phyloP scores from a whole-genome alignment of 2,329 filamentous ascomycete genomes.

The Botryotinia convoluta region DNA sequence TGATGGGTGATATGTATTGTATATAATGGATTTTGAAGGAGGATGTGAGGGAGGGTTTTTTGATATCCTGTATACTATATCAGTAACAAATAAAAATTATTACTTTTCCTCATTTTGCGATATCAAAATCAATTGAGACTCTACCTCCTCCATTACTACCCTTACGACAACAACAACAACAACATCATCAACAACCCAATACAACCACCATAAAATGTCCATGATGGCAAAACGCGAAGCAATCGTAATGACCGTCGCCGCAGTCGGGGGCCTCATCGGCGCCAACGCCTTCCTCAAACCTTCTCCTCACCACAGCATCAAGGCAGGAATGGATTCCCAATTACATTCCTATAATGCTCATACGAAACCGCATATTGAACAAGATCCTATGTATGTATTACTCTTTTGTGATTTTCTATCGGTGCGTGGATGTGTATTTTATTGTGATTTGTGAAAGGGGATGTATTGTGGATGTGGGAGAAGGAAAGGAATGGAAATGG shows the following conservation, averaged over 20 bases:
- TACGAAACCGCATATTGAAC: slow-evolving; percentile 7
- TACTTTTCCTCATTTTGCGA: not conserved
- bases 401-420: not conserved
- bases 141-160: not conserved
- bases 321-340: slow-evolving; percentile 10
- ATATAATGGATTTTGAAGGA: not conserved
- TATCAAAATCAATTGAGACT: not conserved
- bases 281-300: slow-evolving; percentile 14
- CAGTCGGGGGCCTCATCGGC: slow-evolving; percentile 13
- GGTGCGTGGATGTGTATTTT: not conserved
- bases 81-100: not conserved
- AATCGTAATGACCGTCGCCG: slow-evolving; percentile 8
- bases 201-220: not conserved
- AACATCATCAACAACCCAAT: not conserved
- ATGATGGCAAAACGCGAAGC: slow-evolving; percentile 16
- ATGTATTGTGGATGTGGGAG: accelerated
- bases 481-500: no score
- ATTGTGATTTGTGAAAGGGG: not conserved
- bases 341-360: slow-evolving; percentile 10
- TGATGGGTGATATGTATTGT: not conserved
- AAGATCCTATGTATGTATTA: slow-evolving; percentile 20
- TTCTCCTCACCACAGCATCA: slow-evolving; percentile 15
- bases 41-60: no score
- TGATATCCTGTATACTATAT: not conserved
- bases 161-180: not conserved